These are phyloP conservation scores for Jatropha multifida DNA, from an alignment of 441 rosid genomes.

Conservation along the genomic window DNA sequence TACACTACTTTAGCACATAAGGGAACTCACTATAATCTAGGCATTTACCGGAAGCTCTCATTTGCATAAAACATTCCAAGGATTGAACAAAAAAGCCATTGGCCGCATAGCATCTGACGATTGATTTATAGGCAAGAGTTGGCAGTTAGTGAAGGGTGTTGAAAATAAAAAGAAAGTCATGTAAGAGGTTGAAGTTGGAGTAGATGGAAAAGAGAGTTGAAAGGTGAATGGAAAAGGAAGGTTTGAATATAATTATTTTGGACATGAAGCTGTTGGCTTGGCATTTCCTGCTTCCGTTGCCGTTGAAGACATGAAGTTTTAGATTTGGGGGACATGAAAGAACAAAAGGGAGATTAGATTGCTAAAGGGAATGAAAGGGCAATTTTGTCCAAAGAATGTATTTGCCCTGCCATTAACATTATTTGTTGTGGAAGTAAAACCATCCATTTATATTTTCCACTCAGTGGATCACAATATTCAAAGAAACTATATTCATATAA, in stretches of 20 bases:
- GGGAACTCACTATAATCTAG: constrained; percentile 72
- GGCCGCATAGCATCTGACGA: constrained; percentile 61
- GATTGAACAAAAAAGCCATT: constrained; percentile 43
- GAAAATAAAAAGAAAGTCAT: constrained; percentile 50
- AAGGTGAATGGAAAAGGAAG: constrained; percentile 34
- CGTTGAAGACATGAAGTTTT: not conserved
- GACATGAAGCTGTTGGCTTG: constrained; percentile 76
- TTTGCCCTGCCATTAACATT: no score
- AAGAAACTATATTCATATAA: not conserved
- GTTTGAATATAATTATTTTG: constrained; percentile 50
- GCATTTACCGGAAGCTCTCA: constrained; percentile 58
- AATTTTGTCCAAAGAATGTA: no score
- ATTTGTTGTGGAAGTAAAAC: no score
- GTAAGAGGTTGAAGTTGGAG: constrained; percentile 53
- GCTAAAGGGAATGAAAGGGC: no score
- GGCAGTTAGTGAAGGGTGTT: constrained; percentile 48
- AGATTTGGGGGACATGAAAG: no score
- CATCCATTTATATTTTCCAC: not conserved
- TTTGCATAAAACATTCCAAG: constrained; percentile 41
- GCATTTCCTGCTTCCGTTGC: not conserved
- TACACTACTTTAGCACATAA: constrained; percentile 61
- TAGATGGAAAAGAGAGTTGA: constrained; percentile 57
- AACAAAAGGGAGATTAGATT: no score
- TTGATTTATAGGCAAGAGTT: constrained; percentile 64
- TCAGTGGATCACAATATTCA: not conserved